phyloP scores from a whole-genome alignment of 139 green algal species.

The Mesotaenium endlicherianum region DNA sequence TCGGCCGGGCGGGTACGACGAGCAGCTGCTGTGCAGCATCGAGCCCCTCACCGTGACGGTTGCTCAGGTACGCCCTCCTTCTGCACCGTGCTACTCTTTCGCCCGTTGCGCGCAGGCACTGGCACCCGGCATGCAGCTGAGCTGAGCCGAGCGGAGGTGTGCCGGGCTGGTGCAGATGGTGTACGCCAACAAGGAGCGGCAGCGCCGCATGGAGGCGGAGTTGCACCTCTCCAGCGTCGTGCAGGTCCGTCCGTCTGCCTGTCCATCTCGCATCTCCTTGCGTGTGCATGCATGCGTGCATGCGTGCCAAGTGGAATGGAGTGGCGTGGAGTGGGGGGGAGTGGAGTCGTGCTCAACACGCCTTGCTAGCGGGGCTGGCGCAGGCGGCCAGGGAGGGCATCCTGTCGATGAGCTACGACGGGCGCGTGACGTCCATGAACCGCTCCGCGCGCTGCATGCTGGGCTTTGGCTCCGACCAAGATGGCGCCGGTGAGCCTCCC shows the following conservation, averaged over 20 bases:
- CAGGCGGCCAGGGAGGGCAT: slow-evolving; percentile 11
- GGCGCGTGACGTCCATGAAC: slow-evolving; percentile 6
- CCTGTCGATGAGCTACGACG: neutral
- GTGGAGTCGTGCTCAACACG: too few relatives aligned
- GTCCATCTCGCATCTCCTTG: too few relatives aligned
- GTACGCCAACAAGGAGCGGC: neutral
- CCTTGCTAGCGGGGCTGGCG: too few relatives aligned
- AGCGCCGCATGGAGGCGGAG: neutral
- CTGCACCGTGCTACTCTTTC: too few relatives aligned
- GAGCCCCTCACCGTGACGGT: slow-evolving; percentile 9
- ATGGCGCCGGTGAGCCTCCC: neutral
- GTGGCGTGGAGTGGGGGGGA: too few relatives aligned
- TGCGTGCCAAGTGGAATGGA: too few relatives aligned
- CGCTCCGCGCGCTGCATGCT: neutral
- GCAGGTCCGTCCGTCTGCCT: neutral
- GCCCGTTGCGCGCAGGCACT: too few relatives aligned
- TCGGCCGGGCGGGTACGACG: slow-evolving; percentile 5
- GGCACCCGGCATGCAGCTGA: too few relatives aligned
- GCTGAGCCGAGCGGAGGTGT: too few relatives aligned
- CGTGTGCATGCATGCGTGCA: too few relatives aligned
- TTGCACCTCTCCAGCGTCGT: neutral
- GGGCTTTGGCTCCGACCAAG: neutral
- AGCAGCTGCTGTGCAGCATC: slow-evolving; percentile 2
- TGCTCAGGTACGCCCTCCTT: too few relatives aligned
- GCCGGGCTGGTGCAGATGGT: too few relatives aligned